Conservation (phyloP, 192 early-diverging fungal genomes). For the Coemansia sp. region DNA sequence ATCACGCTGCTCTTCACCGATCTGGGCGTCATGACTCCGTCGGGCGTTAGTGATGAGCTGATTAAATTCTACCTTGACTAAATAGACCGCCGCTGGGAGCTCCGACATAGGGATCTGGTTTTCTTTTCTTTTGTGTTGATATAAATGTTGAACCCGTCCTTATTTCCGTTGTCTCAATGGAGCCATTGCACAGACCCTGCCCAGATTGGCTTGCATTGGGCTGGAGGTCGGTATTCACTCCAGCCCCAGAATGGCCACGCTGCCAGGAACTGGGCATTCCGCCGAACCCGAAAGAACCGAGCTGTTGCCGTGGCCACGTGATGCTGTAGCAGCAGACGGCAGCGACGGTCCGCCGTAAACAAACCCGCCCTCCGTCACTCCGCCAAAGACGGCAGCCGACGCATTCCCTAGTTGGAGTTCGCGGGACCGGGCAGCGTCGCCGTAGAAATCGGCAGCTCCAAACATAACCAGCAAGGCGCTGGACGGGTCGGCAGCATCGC, state of each 20-base stretch:
- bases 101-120: no score
- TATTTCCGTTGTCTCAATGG: neutral
- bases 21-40: conserved; percentile 88
- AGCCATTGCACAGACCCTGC: neutral
- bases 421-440: neutral
- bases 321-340: neutral
- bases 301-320: neutral
- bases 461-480: neutral
- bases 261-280: conserved; percentile 45
- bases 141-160: neutral
- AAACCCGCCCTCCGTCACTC: conserved; percentile 42
- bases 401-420: neutral
- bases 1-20: conserved; percentile 90
- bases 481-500: neutral
- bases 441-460: conserved; percentile 6
- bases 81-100: neutral
- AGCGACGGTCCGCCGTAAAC: conserved; percentile 17
- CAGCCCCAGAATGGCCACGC: conserved; percentile 8
- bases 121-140: neutral
- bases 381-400: conserved; percentile 12
- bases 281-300: conserved; percentile 30
- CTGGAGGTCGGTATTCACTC: neutral
- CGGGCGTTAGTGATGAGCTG: conserved; percentile 82
- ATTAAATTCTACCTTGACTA: conserved; percentile 79
- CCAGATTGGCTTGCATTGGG: no score